Conservation (phyloP, 2,329 filamentous ascomycete species). For the Sphaerostilbella broomeana region DNA sequence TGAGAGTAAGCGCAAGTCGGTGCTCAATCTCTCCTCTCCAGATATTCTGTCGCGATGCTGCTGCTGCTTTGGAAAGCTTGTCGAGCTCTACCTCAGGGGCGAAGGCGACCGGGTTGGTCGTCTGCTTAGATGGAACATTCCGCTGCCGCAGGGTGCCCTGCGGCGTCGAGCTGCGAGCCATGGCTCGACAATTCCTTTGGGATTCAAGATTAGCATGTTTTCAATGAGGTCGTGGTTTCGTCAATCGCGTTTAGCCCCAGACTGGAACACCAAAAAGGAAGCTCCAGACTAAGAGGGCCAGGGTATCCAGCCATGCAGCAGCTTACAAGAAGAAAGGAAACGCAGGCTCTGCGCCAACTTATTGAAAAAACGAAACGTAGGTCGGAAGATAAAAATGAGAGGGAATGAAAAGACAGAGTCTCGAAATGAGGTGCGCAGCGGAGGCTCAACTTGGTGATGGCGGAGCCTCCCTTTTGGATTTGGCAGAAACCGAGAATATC, state of each 20-base stretch:
- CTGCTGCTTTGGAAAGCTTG: conserved; percentile 36
- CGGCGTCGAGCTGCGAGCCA: conserved; percentile 44
- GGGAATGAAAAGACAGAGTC: conserved; percentile 10
- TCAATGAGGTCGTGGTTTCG: no score
- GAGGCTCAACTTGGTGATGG: conserved; percentile 10
- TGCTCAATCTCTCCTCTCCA: conserved; percentile 71
- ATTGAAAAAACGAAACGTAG: conserved; percentile 12
- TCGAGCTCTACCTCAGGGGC: conserved; percentile 44
- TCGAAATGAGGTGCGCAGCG: conserved; percentile 5
- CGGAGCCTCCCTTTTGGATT: conserved; percentile 11
- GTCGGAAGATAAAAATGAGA: conserved; percentile 10
- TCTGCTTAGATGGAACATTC: conserved; percentile 46
- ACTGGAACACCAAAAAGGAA: no score
- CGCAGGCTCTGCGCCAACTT: not conserved
- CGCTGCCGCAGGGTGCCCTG: conserved; percentile 56
- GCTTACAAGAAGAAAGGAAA: conserved; percentile 15
- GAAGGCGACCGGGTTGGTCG: conserved; percentile 30
- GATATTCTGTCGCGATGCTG: conserved; percentile 23
- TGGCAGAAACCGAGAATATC: conserved; percentile 3
- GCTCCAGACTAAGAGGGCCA: not conserved
- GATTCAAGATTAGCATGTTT: conserved; percentile 18
- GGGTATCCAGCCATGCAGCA: conserved; percentile 5
- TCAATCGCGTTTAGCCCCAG: no score
- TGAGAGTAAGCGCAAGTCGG: conserved; percentile 66
- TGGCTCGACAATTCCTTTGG: conserved; percentile 24